Evolutionary conservation across 768 basidiomycete genomes (phyloP), one percentile per base, ranked within the genome.

Genomic region (Suillus sp.): DNA sequence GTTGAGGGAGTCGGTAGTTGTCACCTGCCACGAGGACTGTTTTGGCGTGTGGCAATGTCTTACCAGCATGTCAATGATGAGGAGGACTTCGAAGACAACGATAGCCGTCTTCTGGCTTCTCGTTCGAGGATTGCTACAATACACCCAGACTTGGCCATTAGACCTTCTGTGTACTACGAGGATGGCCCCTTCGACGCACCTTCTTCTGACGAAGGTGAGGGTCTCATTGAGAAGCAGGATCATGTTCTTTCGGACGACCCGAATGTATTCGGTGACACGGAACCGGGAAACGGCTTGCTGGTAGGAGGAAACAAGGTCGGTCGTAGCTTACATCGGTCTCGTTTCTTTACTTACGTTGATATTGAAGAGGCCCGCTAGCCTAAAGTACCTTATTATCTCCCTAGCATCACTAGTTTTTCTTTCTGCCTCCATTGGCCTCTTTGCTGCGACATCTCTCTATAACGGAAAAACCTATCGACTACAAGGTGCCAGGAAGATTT

Each of bases 141-240:
- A 2, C 60, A 30, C n/a, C 53, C 62, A 13, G 68, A 71, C 37
- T 63, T 59, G 22, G 56, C 59, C 40, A 65, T 70, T 22, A 69
- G 72, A 54, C 80, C 80, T 3, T 68, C 67, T 1, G 68, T 75
- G 7, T 93, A 93, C 75, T 93, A 93, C 67, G 88, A 83, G 35
- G 91, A 92, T 22, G 90, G 91, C 0, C 81, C 86, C 0, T 93
- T 92, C 69, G 89, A 91, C 66, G 82, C 88, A 25, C 89, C 91
- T 8, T 90, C 89, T 69, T 92, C 91, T n/a, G 89, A 89, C n/a
- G 90, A 88, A 62, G 82, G 84, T 32, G 83, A 81, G 37, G 72
- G 79, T 9, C 77, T 86, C 22, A 65, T 84, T 37, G 85, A 85
- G 65, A 88, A 89, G 70, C 70, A 75, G 1, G 68, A 59, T 4